Conservation (phyloP, 2,329 filamentous ascomycete species). For the Aspergillus sp. region DNA sequence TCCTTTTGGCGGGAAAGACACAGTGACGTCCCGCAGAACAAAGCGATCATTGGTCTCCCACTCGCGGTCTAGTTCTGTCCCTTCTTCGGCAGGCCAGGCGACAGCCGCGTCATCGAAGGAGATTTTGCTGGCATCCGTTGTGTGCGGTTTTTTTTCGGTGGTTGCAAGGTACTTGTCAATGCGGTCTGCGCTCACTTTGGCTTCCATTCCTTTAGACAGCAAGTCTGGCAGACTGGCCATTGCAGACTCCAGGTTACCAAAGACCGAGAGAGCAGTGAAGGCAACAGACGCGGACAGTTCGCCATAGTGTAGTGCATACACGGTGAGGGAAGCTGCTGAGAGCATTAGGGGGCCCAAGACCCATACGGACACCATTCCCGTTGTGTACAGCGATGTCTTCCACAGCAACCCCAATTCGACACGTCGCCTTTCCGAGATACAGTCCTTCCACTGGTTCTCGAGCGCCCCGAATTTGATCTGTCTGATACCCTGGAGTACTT, state of each 20-base stretch:
- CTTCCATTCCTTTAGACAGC: slow-evolving; percentile 67
- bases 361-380: slow-evolving; percentile 64
- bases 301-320: slow-evolving; percentile 64
- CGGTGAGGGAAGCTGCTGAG: slow-evolving; percentile 66
- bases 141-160: slow-evolving; percentile 58
- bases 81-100: slow-evolving; percentile 69
- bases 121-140: slow-evolving; percentile 56
- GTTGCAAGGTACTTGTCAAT: slow-evolving; percentile 71
- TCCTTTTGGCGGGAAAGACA: slow-evolving; percentile 68
- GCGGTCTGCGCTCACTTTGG: slow-evolving; percentile 67
- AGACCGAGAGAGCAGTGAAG: slow-evolving; percentile 72
- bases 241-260: slow-evolving; percentile 69
- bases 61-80: slow-evolving; percentile 43
- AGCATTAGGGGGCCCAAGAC: slow-evolving; percentile 70
- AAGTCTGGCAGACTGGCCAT: slow-evolving; percentile 71
- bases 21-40: slow-evolving; percentile 60
- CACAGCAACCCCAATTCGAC: slow-evolving; percentile 65
- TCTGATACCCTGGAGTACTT: slow-evolving; percentile 72
- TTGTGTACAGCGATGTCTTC: slow-evolving; percentile 63
- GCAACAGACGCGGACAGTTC: slow-evolving; percentile 68
- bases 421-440: slow-evolving; percentile 62
- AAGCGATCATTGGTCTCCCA: slow-evolving; percentile 43
- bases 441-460: slow-evolving; percentile 70
- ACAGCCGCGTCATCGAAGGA: slow-evolving; percentile 65
- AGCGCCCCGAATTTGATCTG: slow-evolving; percentile 80